Evolutionary conservation across 2,329 filamentous ascomycete species (phyloP), one percentile per base, ranked within the genome.

Genomic region (Aurifilum marmelostoma): DNA sequence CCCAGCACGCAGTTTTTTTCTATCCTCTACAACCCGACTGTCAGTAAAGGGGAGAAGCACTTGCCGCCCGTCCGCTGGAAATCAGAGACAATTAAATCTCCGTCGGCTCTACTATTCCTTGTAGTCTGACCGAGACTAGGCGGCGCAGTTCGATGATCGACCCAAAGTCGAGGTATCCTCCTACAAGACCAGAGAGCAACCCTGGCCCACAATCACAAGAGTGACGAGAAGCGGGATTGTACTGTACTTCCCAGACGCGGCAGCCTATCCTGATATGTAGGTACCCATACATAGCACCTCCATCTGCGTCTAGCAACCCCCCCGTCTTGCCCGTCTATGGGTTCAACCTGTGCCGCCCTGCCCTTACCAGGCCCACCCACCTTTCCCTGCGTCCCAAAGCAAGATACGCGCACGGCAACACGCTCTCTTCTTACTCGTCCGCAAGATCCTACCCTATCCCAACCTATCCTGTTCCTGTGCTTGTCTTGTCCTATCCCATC

Each of bases 81-180:
- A 43, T 27, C 54, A 66, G 47, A 65, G 52, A 43, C 37, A 50
- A 29, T 32, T 62, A 69, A 69, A 66, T 66, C 67, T 67, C 61
- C 32, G 60, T 67, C 69, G 67, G 69, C 69, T 67, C 63, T 71
- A 69, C 61, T 71, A 65, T 65, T 58, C 63, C 65, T 64, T 61
- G 60, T 54, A 65, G 63, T 71, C 67, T 69, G 63, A 67, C 69
- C 69, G 64, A 71, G 58, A 43, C 64, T 59, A 66, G 65, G 69
- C 69, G 67, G 69, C 67, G 67, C 69, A 71, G 67, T 59, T 59
- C 68, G 58, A 60, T 63, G 69, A 71, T 71, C 69, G 64, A 56
- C 69, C 63, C 58, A 64, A 69, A 65, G 67, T 67, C 52, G 27
- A 56, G 14, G 52, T 56, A 56, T 29, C 52, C 52, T 56, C 27